These are phyloP conservation scores for Heimioporus retisporus DNA, from an alignment of 1,284 basidiomycete species.

Conservation along the genomic window DNA sequence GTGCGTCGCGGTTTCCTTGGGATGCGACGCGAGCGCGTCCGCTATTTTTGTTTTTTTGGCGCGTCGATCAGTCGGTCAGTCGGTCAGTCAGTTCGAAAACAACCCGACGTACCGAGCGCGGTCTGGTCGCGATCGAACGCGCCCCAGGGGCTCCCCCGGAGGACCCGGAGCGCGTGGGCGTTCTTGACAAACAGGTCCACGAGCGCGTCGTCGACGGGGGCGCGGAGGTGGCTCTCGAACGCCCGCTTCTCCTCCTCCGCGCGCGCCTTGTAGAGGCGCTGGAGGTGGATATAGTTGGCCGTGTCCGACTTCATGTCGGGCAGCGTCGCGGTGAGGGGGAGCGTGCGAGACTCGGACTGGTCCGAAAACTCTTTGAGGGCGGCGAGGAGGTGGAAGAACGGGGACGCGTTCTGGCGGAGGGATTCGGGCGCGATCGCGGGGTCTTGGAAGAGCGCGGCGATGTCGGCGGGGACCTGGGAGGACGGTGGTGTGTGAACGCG, in stretches of 20 bases:
- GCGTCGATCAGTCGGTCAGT: background rate
- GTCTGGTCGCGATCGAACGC: conserved; percentile 64
- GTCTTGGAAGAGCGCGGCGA: conserved; percentile 74
- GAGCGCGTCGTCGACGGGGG: conserved; percentile 60
- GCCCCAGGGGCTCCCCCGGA: conserved; percentile 79
- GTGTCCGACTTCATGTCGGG: conserved; percentile 99
- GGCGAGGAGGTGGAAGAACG: conserved; percentile 91
- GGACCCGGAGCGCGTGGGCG: conserved; percentile 82
- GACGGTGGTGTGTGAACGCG: too few relatives aligned
- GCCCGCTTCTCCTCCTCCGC: conserved; percentile 75
- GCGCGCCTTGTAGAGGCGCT: conserved; percentile 79
- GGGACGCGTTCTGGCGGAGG: conserved; percentile 56
- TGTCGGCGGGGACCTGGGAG: conserved; percentile 72
- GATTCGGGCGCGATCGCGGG: conserved; percentile 47
- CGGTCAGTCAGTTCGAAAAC: background rate
- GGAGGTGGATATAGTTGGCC: conserved; percentile 82
- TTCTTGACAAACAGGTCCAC: conserved; percentile 94
- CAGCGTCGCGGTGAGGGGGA: conserved; percentile 71
- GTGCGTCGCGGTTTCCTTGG: conserved; percentile 71
- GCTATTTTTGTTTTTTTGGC: too few relatives aligned
- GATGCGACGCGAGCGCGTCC: conserved; percentile 47
- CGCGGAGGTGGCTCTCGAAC: conserved; percentile 59
- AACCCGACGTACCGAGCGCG: conserved; percentile 63
- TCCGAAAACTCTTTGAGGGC: conserved; percentile 74
- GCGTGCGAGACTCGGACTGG: conserved; percentile 55